Conservation (phyloP, 1,284 basidiomycete species). For the Lignosus rhinocerotis region DNA sequence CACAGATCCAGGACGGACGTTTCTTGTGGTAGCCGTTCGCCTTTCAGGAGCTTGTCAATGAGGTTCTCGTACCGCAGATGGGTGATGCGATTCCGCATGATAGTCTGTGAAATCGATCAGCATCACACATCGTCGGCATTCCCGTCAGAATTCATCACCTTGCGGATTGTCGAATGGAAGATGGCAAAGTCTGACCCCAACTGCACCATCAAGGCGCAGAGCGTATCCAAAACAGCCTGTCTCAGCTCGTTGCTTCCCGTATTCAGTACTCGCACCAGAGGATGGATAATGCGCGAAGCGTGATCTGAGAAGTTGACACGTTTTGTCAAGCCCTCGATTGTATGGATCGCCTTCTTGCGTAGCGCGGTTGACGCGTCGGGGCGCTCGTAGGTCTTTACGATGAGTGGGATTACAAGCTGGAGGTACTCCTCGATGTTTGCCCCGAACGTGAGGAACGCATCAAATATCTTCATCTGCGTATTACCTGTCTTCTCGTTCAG, state of each 20-base stretch:
- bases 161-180: conserved; percentile 96
- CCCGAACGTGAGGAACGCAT: conserved; percentile 94
- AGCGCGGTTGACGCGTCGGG: conserved; percentile 74
- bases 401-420: conserved; percentile 94
- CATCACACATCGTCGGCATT: neutral
- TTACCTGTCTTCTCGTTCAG: conserved; percentile 74
- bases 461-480: conserved; percentile 90
- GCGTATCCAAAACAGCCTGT: conserved; percentile 88
- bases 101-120: conserved; percentile 48
- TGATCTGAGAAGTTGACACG: conserved; percentile 99
- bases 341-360: conserved; percentile 88
- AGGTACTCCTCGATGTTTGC: conserved; percentile 98
- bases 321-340: conserved; percentile 88
- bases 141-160: conserved; percentile 50
- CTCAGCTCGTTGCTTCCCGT: conserved; percentile 82
- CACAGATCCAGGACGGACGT: conserved; percentile 52
- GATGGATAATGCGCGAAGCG: conserved; percentile 96
- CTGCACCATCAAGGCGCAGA: conserved; percentile 91
- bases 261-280: conserved; percentile 87
- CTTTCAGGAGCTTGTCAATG: conserved; percentile 87
- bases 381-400: conserved; percentile 91
- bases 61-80: conserved; percentile 89
- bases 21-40: conserved; percentile 87
- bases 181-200: conserved; percentile 97
- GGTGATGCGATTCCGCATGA: conserved; percentile 79